Conservation (phyloP, 306 rosid species). For the Macrotyloma uniflorum region DNA sequence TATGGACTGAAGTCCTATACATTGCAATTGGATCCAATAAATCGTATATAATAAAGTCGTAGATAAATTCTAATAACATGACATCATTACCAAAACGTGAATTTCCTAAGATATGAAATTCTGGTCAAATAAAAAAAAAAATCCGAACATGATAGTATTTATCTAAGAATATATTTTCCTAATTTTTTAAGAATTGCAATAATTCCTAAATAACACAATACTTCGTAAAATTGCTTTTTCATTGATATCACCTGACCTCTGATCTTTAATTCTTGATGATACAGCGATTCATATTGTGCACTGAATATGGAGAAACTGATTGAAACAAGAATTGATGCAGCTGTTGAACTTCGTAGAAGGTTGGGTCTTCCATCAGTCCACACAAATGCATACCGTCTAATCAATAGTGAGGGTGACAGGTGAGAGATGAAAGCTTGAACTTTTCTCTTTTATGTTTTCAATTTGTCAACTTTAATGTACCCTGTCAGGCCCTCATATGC, state of each 20-base stretch:
- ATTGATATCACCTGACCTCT: slow-evolving; percentile 15
- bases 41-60: neutral
- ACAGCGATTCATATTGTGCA: slow-evolving; percentile 65
- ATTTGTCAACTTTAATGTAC: neutral
- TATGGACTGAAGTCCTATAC: too few relatives aligned
- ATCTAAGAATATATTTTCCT: neutral
- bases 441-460: neutral
- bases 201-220: neutral
- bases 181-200: neutral
- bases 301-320: slow-evolving; percentile 80
- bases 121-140: neutral
- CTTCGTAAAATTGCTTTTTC: neutral
- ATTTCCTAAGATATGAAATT: neutral
- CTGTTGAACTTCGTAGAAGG: slow-evolving; percentile 67
- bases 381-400: slow-evolving; percentile 82
- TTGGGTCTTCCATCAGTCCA: slow-evolving; percentile 79
- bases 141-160: neutral
- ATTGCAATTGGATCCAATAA: too few relatives aligned
- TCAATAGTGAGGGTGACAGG: slow-evolving; percentile 97
- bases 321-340: slow-evolving; percentile 65
- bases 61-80: neutral
- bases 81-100: neutral
- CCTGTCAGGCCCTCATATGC: neutral
- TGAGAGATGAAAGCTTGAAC: slow-evolving; percentile 32
- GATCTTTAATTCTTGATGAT: slow-evolving; percentile 28